These are phyloP conservation scores for Termitomyces sp. DNA, from an alignment of 768 basidiomycete genomes.

Conservation along the genomic window DNA sequence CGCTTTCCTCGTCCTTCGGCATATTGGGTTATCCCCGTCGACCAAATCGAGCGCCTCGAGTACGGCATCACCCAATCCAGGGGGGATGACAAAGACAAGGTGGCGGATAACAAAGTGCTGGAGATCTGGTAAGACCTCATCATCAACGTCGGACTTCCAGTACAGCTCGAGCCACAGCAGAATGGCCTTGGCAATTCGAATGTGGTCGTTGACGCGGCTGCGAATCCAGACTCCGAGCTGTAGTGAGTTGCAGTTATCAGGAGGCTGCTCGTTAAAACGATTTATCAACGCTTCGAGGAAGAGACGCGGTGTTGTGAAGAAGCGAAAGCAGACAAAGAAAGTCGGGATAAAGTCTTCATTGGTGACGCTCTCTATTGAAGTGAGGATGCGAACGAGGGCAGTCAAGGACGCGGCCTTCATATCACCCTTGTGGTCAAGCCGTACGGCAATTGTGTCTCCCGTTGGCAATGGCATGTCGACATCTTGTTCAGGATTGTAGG, in stretches of 20 bases:
- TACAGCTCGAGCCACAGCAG: constrained; percentile 70
- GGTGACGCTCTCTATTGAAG: constrained; percentile 32
- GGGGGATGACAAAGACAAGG: constrained; percentile 25
- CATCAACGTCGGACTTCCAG: constrained; percentile 58
- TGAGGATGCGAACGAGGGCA: constrained; percentile 43
- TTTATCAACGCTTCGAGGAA: constrained; percentile 35
- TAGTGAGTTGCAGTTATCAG: constrained; percentile 21
- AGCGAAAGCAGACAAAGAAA: constrained; percentile 72
- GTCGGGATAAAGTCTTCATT: constrained; percentile 44
- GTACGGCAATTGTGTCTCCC: constrained; percentile 18
- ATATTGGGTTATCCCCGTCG: constrained; percentile 9
- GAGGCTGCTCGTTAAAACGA: constrained; percentile 44
- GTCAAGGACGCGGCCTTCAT: constrained; percentile 31
- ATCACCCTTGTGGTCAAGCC: constrained; percentile 21
- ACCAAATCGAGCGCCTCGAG: constrained; percentile 25
- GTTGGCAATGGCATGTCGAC: constrained; percentile 24
- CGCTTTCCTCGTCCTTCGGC: constrained; percentile 12
- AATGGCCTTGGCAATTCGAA: constrained; percentile 57
- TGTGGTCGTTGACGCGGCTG: constrained; percentile 46
- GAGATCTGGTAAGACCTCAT: constrained; percentile 28
- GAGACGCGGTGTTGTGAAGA: constrained; percentile 51
- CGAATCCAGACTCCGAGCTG: constrained; percentile 33
- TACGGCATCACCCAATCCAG: constrained; percentile 21
- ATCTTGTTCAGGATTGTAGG: constrained; percentile 18
- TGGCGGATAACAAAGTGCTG: constrained; percentile 19